Percentiles rank a stretch among this genome's conserved stretches.
phyloP scores from a whole-genome alignment of 352 stramenopile species.

The Pythium pyrilobum region DNA sequence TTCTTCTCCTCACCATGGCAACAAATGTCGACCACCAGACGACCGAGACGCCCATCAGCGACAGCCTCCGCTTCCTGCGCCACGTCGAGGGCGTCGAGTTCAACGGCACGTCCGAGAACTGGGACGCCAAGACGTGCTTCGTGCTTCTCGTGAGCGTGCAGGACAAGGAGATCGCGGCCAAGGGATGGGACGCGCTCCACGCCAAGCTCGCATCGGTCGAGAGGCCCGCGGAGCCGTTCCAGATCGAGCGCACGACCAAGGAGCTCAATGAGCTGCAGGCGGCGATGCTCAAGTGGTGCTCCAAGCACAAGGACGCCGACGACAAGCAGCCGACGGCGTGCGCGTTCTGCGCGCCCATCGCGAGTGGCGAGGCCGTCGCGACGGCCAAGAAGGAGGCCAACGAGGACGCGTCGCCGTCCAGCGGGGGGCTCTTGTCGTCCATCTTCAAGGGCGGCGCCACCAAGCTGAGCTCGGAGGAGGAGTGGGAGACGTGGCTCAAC shows the following conservation, averaged over 20 bases:
- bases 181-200: background rate
- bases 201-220: background rate
- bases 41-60: background rate
- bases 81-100: slow-evolving; percentile 7
- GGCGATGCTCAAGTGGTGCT: slow-evolving; percentile 3
- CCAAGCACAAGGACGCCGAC: background rate
- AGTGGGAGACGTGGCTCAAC: slow-evolving; percentile 18
- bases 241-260: slow-evolving; percentile 12
- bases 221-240: slow-evolving; percentile 5
- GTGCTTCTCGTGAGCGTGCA: slow-evolving; percentile 1
- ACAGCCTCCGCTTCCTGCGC: slow-evolving; percentile 4
- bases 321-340: background rate
- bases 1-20: no score
- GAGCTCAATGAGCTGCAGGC: slow-evolving; percentile 3
- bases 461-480: background rate
- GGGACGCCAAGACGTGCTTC: slow-evolving; percentile 7
- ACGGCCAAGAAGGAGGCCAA: background rate
- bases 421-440: background rate
- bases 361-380: background rate
- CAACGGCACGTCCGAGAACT: slow-evolving; percentile 4
- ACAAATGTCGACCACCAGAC: no score
- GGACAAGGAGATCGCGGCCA: background rate
- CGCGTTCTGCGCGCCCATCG: slow-evolving; percentile 2
- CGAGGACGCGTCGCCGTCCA: background rate
- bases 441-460: background rate